Evolutionary conservation across 2,329 filamentous ascomycete genomes (phyloP).

Genomic region (Diaporthe capsici): DNA sequence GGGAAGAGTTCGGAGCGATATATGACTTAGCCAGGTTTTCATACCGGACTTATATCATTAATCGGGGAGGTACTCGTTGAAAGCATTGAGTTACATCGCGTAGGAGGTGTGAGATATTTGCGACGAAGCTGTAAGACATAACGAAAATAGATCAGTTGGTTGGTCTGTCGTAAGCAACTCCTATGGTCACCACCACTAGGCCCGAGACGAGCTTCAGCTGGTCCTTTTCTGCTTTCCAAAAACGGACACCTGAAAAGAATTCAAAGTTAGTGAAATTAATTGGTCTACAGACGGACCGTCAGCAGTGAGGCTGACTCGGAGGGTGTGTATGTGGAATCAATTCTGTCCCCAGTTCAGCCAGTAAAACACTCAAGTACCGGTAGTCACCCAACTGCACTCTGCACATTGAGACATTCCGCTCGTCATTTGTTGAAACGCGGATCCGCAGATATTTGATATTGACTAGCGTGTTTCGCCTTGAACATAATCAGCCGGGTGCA

Average conservation of each 20-base stretch:
- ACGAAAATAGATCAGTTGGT: background rate
- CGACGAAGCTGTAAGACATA: background rate
- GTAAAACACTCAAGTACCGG: background rate
- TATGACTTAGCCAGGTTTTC: background rate
- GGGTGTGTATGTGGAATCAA: background rate
- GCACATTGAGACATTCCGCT: background rate
- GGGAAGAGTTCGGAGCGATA: background rate
- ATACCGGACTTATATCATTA: background rate
- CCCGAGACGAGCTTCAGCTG: background rate
- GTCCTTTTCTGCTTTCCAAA: background rate
- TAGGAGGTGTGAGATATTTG: background rate
- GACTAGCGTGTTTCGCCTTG: background rate
- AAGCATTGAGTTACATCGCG: background rate
- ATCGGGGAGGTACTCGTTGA: background rate
- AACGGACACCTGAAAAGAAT: background rate
- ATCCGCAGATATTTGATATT: rapidly evolving
- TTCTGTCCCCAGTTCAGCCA: background rate
- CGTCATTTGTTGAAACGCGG: background rate
- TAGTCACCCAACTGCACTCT: background rate
- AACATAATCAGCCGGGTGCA: background rate
- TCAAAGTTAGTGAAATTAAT: background rate
- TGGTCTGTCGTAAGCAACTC: background rate
- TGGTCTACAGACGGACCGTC: background rate
- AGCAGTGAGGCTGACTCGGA: background rate
- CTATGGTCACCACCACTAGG: background rate